Evolutionary conservation across 208 protist genomes (phyloP).

Genomic region (Crithidia bombi): DNA sequence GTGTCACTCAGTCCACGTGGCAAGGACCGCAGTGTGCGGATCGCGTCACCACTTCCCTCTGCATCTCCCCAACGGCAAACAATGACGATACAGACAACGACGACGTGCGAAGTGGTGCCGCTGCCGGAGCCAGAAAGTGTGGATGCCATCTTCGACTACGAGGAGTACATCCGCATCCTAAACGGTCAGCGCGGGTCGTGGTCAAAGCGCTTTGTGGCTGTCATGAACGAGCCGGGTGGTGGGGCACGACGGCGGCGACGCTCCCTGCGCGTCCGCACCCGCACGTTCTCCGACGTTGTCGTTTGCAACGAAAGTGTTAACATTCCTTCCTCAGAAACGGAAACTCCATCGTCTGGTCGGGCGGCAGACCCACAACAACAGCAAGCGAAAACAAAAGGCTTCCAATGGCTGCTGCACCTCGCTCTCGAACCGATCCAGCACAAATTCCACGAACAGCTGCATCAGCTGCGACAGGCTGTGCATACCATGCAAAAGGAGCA

Average conservation of each 20-base stretch:
- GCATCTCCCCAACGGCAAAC: neutral
- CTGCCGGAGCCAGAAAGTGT: conserved; percentile 34
- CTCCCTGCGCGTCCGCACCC: neutral
- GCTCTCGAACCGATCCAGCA: conserved; percentile 39
- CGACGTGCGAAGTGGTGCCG: conserved; percentile 7
- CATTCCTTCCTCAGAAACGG: neutral
- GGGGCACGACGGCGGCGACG: neutral
- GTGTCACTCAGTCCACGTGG: neutral
- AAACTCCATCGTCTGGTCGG: conserved; percentile 2
- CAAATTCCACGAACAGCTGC: conserved; percentile 24
- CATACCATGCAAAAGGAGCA: conserved; percentile 36
- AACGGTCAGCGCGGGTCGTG: conserved; percentile 30
- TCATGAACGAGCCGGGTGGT: neutral
- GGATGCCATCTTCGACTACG: conserved; percentile 88
- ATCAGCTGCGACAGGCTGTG: conserved; percentile 33
- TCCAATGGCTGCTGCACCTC: conserved; percentile 37
- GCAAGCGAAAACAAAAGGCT: conserved; percentile 28
- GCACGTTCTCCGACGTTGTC: conserved; percentile 2
- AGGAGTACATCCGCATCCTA: conserved; percentile 45
- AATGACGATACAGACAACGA: conserved; percentile 4
- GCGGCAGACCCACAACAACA: conserved; percentile 26
- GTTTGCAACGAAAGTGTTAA: conserved; percentile 3
- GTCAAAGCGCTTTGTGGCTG: conserved; percentile 11
- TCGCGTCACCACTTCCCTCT: conserved; percentile 1
- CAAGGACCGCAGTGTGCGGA: conserved; percentile 18